phyloP scores from a whole-genome alignment of 192 early-diverging fungal genomes.

The Thamnidium elegans region DNA sequence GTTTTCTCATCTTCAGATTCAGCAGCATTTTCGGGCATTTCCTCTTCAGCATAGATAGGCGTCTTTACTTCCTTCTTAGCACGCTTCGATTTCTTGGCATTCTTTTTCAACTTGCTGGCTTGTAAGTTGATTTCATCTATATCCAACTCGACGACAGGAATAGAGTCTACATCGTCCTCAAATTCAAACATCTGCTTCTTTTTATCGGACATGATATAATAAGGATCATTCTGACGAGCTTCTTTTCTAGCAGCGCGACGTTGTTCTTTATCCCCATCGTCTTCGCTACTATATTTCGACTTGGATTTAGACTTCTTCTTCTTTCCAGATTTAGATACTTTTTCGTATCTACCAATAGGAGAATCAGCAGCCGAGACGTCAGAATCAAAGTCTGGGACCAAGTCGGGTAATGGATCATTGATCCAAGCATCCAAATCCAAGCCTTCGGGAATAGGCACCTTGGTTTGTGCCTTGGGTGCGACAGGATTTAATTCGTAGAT shows the following conservation, averaged over 20 bases:
- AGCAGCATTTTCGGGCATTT: constrained; percentile 59
- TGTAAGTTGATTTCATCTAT: constrained; percentile 48
- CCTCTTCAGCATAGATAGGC: constrained; percentile 53
- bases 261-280: constrained; percentile 46
- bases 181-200: constrained; percentile 31
- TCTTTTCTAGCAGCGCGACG: constrained; percentile 49
- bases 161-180: constrained; percentile 69
- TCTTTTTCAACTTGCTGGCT: constrained; percentile 16
- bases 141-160: constrained; percentile 75
- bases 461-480: constrained; percentile 82
- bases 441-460: constrained; percentile 84
- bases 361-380: constrained; percentile 17
- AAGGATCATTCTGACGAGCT: constrained; percentile 57
- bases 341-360: constrained; percentile 5
- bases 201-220: constrained; percentile 55
- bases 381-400: constrained; percentile 26
- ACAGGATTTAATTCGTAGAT: constrained; percentile 89
- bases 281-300: constrained; percentile 36
- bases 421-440: constrained; percentile 85
- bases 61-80: constrained; percentile 32
- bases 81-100: constrained; percentile 25
- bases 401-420: constrained; percentile 60
- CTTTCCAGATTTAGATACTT: constrained; percentile 11
- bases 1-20: constrained; percentile 45
- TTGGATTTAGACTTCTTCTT: constrained; percentile 27